Conservation (phyloP, 1,284 basidiomycete genomes). For the Phenoliferia sp. region DNA sequence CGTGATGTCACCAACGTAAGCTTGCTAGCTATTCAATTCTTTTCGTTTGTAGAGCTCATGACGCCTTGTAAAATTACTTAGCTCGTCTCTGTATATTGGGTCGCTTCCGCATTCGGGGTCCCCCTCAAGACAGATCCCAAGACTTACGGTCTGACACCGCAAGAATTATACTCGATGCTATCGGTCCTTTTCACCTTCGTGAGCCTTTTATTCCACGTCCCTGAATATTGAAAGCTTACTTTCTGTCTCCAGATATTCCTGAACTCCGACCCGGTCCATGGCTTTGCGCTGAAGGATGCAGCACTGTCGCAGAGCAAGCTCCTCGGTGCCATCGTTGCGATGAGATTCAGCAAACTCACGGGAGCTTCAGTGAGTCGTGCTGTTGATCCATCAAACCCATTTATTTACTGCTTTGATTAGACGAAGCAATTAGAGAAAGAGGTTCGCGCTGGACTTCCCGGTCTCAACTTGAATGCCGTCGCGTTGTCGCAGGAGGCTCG, state of each 20-base stretch:
- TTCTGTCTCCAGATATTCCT: neutral
- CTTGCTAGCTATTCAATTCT: neutral
- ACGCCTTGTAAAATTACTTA: neutral
- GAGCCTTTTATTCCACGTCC: too few relatives aligned
- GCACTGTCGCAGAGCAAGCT: neutral
- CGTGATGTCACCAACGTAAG: slow-evolving; percentile 44
- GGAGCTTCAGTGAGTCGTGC: neutral
- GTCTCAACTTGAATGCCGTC: neutral
- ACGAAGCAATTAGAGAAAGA: neutral
- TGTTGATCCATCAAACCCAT: neutral
- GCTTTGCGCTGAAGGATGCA: neutral
- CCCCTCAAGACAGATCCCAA: neutral
- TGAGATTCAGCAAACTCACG: neutral
- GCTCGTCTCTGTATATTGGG: neutral
- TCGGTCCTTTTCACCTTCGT: neutral
- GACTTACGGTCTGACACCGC: neutral
- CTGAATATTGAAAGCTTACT: neutral
- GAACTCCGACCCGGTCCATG: neutral
- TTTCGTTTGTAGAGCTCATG: neutral
- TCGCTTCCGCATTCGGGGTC: neutral
- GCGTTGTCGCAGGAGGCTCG: neutral
- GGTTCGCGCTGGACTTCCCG: neutral
- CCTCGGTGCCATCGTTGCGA: neutral
- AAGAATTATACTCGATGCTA: neutral
- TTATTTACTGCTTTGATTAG: neutral